Base-by-base conservation (phyloP, 305 asterid genomes). In the Plantago coronopus region DNA sequence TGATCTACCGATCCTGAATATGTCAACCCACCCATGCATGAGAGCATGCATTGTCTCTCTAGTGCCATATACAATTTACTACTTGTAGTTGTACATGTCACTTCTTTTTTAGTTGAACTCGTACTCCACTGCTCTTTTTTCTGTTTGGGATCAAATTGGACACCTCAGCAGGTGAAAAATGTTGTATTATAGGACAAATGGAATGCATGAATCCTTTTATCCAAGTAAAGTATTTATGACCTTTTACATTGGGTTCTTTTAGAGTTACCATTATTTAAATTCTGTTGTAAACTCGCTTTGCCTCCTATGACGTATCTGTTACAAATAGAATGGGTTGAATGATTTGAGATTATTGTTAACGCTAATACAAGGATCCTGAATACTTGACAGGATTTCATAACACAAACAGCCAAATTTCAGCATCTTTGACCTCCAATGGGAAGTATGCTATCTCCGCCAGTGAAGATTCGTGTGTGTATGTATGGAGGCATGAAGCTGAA, bases 391-490 rank as follows among this genome's bases (percentile, higher is more conserved):
- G 99, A 20, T 87, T 94, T 64, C 96, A 80, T 25, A 94, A 94
- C 67, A 77, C 95, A 16, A 81, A 80, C 79, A 94, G 96, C 79
- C 97, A 85, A 81, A 94, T 94, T 40, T 90, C 99, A 51, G 95
- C 95, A 60, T 90, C 97, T 31, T 72, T 94, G 55, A 74, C 95
- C 56, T 83, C 95, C 11, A 78, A 87, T 29, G 97, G 99, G 4
- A 94, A 82, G 75, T 84, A 94, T 54, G 90, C 80, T 49, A 76
- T 90, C 59, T 86, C 89, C 46, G 99, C 99, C 61, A 94, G 99
- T 37, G 99, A 90, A 81, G 99, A 85, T 77, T 94, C 99, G 11
- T 72, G 75, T 43, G 97, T 94, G 16, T 89, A 87, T 48, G 70
- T 90, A 17, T 94, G 99, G 99, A 90, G 83, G 69, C 95, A 94